phyloP scores from a whole-genome alignment of 768 basidiomycete species.

The Exidia glandulosa region DNA sequence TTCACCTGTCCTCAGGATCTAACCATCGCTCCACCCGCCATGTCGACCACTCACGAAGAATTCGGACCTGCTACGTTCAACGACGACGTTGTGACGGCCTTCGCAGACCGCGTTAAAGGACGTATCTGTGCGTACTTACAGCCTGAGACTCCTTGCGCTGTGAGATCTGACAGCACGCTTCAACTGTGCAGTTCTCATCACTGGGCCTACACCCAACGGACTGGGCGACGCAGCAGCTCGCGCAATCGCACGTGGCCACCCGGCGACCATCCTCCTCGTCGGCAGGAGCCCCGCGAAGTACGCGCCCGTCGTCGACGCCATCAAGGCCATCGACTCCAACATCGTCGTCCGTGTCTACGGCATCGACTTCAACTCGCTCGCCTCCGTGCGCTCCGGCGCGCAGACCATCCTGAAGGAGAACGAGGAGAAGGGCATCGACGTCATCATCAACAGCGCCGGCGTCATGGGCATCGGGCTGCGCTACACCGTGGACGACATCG shows the following conservation, averaged over 20 bases:
- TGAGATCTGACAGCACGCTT: neutral
- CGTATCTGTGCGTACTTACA: neutral
- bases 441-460: neutral
- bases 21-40: too few relatives aligned
- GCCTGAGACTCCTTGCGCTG: neutral
- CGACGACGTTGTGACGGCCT: too few relatives aligned
- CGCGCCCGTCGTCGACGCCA: neutral
- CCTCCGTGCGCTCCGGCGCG: neutral
- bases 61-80: too few relatives aligned
- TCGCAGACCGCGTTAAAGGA: neutral
- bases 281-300: neutral
- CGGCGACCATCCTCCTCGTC: neutral
- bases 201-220: neutral
- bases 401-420: neutral
- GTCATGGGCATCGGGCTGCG: neutral
- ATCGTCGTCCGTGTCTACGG: neutral
- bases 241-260: neutral
- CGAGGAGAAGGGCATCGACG: neutral
- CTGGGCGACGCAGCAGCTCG: neutral
- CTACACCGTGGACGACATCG: neutral
- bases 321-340: neutral
- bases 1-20: too few relatives aligned
- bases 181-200: neutral
- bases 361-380: neutral
- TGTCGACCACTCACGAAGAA: too few relatives aligned